Conservation (phyloP, 1,284 basidiomycete genomes). For the Grifola frondosa region DNA sequence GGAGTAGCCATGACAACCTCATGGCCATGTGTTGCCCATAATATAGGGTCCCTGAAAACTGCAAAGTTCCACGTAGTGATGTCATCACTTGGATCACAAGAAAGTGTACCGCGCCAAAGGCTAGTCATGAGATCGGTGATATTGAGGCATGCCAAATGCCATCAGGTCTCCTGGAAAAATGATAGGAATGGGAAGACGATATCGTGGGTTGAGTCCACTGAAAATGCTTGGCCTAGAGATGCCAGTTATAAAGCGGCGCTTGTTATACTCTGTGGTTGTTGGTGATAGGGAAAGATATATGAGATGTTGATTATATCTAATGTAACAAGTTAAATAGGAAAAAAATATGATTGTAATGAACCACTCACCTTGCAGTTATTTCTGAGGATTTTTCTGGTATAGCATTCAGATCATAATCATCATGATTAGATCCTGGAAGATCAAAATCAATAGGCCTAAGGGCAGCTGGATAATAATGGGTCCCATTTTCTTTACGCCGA, state of each 20-base stretch:
- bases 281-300: constrained; percentile 6
- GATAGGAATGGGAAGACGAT: constrained; percentile 16
- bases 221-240: constrained; percentile 36
- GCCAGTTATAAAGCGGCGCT: constrained; percentile 28
- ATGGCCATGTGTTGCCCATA: constrained; percentile 36
- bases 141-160: constrained; percentile 31
- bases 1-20: constrained; percentile 11
- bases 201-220: background rate
- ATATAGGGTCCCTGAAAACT: constrained; percentile 25
- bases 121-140: constrained; percentile 24
- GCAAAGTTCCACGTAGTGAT: constrained; percentile 35
- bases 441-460: constrained; percentile 27
- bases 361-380: constrained; percentile 22
- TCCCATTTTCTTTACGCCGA: constrained; percentile 27
- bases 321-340: constrained; percentile 3
- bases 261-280: constrained; percentile 27
- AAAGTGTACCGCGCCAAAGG: constrained; percentile 26
- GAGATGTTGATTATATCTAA: constrained; percentile 18
- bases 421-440: constrained; percentile 30
- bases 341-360: constrained; percentile 31
- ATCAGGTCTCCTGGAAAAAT: constrained; percentile 24
- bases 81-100: constrained; percentile 27
- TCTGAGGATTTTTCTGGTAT: constrained; percentile 27
- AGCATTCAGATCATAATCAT: constrained; percentile 24
- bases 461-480: constrained; percentile 21